Evolutionary conservation across 2,329 filamentous ascomycete species (phyloP).

Genomic region (Pseudogymnoascus sp.): DNA sequence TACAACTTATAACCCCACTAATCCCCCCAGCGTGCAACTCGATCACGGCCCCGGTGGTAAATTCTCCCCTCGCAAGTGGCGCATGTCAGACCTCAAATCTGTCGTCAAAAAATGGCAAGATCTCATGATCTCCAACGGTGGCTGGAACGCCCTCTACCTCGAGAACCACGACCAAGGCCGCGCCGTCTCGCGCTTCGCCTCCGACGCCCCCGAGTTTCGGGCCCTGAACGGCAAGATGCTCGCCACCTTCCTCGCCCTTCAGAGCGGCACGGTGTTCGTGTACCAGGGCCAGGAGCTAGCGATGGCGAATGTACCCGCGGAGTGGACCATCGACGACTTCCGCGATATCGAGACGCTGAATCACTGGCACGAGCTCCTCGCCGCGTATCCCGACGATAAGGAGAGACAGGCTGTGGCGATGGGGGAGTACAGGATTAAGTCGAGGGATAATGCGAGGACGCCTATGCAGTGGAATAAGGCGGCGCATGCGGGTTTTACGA

Average conservation of each 20-base stretch:
- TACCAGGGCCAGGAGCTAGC: conserved; percentile 57
- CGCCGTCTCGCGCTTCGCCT: conserved; percentile 41
- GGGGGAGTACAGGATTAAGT: conserved; percentile 50
- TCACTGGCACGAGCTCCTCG: conserved; percentile 37
- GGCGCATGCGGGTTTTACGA: conserved; percentile 58
- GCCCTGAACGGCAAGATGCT: conserved; percentile 45
- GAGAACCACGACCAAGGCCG: conserved; percentile 53
- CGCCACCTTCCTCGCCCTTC: conserved; percentile 41
- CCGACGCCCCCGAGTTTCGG: conserved; percentile 37
- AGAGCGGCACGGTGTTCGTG: conserved; percentile 49
- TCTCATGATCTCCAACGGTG: conserved; percentile 43
- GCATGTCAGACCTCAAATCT: conserved; percentile 34
- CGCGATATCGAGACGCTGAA: conserved; percentile 58
- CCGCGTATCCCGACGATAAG: conserved; percentile 30
- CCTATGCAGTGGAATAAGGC: conserved; percentile 65
- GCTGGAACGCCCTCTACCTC: conserved; percentile 51
- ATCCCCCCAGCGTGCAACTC: conserved; percentile 38
- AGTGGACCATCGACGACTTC: conserved; percentile 59
- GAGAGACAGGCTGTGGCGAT: conserved; percentile 33
- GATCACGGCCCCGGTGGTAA: conserved; percentile 40
- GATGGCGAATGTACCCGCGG: conserved; percentile 47
- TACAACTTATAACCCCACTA: conserved; percentile 2
- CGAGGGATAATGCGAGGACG: conserved; percentile 62
- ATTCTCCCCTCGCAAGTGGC: conserved; percentile 37
- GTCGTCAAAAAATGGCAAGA: conserved; percentile 45